phyloP scores from a whole-genome alignment of 106 monocot genomes.

The Dendrobium catenatum region DNA sequence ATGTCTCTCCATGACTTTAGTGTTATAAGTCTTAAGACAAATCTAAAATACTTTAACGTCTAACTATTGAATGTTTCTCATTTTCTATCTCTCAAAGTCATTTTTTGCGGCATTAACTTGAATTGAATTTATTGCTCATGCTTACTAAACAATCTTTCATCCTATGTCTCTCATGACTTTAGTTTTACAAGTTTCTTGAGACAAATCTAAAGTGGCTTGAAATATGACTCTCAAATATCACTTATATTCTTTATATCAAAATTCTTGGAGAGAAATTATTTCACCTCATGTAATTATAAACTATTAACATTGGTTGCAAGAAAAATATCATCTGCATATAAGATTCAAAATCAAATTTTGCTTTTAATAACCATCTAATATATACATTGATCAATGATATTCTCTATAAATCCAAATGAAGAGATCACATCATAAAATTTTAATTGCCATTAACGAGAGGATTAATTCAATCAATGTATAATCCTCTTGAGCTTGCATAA shows the following conservation, averaged over 20 bases:
- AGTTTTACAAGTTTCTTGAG: not conserved
- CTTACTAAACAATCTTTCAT: not conserved
- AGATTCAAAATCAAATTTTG: too few species aligned
- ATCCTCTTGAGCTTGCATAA: too few species aligned
- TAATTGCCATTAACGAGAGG: too few species aligned
- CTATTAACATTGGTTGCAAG: not conserved
- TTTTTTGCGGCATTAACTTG: not conserved
- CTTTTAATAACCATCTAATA: too few species aligned
- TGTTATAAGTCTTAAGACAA: not conserved
- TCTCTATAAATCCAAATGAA: too few species aligned
- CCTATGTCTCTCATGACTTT: not conserved
- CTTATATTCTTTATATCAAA: slow-evolving; percentile 6
- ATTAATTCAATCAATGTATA: too few species aligned
- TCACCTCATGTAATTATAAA: not conserved
- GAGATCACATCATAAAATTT: too few species aligned
- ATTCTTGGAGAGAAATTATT: not conserved
- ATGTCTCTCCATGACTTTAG: not conserved
- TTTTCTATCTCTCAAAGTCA: not conserved
- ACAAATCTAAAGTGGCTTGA: not conserved
- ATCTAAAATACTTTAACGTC: not conserved
- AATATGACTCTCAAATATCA: not conserved
- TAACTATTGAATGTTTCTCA: not conserved
- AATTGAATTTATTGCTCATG: not conserved
- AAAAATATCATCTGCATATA: not conserved
- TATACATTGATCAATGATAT: too few species aligned